phyloP scores from a whole-genome alignment of 2,329 filamentous ascomycete genomes.

The Cladosporium sp. region DNA sequence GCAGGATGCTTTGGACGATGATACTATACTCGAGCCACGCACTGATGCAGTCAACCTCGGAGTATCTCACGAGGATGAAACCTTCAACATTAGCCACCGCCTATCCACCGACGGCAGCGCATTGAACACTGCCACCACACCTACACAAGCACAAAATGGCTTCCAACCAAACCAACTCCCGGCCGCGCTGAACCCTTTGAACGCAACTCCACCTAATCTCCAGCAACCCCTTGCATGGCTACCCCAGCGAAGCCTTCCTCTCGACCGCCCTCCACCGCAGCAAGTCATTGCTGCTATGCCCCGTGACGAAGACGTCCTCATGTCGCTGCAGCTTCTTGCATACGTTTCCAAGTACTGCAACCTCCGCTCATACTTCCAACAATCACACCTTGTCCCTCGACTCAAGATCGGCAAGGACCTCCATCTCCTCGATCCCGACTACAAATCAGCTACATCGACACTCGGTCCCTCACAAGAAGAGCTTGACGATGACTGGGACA shows the following conservation, averaged over 20 bases:
- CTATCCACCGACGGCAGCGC: constrained; percentile 82
- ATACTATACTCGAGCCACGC: constrained; percentile 69
- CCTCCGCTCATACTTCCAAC: constrained; percentile 90
- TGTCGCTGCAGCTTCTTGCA: constrained; percentile 93
- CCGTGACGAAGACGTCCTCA: constrained; percentile 93
- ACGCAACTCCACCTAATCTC: constrained; percentile 72
- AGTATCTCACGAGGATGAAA: constrained; percentile 77
- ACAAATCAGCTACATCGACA: constrained; percentile 42
- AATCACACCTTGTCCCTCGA: constrained; percentile 87
- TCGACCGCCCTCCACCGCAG: constrained; percentile 42
- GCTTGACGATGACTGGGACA: constrained; percentile 78
- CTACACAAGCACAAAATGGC: constrained; percentile 50
- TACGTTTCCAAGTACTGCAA: constrained; percentile 99
- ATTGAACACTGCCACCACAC: constrained; percentile 67
- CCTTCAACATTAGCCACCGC: constrained; percentile 91
- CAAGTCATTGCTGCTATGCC: constrained; percentile 88
- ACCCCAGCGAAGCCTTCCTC: constrained; percentile 19
- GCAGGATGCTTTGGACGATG: constrained; percentile 81
- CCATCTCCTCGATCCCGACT: constrained; percentile 71
- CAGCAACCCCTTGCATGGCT: constrained; percentile 54
- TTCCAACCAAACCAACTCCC: constrained; percentile 33
- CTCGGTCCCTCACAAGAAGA: constrained; percentile 49
- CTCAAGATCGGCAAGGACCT: constrained; percentile 88
- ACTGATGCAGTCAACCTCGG: constrained; percentile 53
- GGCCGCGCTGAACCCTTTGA: constrained; percentile 64